A percentile compares a stretch with the other conserved stretches of the same genome.
Conservation (phyloP, 1,284 basidiomycete genomes). For the Hymenochaete sp. region DNA sequence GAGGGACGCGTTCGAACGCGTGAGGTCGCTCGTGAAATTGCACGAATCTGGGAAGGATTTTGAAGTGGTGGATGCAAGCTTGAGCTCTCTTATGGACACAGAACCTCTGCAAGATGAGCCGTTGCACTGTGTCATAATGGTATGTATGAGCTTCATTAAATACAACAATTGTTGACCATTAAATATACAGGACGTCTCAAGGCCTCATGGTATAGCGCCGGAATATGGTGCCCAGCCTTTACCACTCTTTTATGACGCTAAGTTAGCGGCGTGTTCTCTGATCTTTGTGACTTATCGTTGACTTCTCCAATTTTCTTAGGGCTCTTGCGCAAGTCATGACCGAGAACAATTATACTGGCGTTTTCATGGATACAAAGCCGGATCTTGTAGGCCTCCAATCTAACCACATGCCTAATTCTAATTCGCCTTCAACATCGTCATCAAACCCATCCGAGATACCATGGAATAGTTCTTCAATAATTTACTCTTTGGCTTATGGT, state of each 20-base stretch:
- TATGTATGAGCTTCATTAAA: background rate
- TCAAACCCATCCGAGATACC: slow-evolving; percentile 3
- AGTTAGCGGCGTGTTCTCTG: slow-evolving; percentile 10
- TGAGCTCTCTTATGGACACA: background rate
- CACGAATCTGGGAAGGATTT: slow-evolving; percentile 1
- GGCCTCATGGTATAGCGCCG: slow-evolving; percentile 14
- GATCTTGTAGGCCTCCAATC: slow-evolving; percentile 5
- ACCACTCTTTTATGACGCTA: slow-evolving; percentile 16
- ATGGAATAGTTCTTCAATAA: slow-evolving; percentile 7
- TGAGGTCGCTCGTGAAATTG: slow-evolving; percentile 3
- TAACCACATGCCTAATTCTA: too few relatives aligned
- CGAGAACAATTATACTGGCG: slow-evolving; percentile 13
- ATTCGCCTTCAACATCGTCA: too few relatives aligned
- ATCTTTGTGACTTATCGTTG: too few relatives aligned
- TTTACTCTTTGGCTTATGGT: background rate
- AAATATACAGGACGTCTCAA: slow-evolving; percentile 14
- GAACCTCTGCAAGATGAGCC: background rate
- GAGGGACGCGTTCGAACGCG: background rate
- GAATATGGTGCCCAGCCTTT: slow-evolving; percentile 12
- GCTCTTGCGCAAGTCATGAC: slow-evolving; percentile 11
- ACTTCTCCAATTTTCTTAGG: slow-evolving; percentile 7
- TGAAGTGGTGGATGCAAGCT: slow-evolving; percentile 9
- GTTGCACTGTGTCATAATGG: slow-evolving; percentile 12
- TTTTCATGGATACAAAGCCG: slow-evolving; percentile 10
- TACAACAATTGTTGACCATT: background rate